phyloP scores from a whole-genome alignment of 2,329 filamentous ascomycete species.

The Metarhizium anisopliae region DNA sequence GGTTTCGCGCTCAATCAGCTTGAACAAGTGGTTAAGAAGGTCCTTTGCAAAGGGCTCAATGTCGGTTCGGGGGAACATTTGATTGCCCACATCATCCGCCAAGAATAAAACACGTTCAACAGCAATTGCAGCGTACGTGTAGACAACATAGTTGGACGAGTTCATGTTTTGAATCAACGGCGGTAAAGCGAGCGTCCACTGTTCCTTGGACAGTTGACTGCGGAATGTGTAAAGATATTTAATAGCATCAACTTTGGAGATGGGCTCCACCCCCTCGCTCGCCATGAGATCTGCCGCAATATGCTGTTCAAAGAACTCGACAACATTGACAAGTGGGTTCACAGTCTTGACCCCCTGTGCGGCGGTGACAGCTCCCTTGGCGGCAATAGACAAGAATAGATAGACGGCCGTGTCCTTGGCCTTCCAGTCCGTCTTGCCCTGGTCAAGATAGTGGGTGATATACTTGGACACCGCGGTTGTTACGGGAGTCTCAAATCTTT shows the following conservation, averaged over 20 bases:
- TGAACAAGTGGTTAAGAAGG: slow-evolving; percentile 81
- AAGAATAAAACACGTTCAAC: slow-evolving; percentile 90
- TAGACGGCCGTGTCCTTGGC: slow-evolving; percentile 98
- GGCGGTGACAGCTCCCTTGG: slow-evolving; percentile 79
- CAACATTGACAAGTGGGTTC: slow-evolving; percentile 78
- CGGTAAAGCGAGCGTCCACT: slow-evolving; percentile 85
- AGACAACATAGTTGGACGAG: slow-evolving; percentile 89
- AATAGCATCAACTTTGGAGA: slow-evolving; percentile 94
- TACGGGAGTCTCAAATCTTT: slow-evolving; percentile 78
- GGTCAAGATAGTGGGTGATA: slow-evolving; percentile 76
- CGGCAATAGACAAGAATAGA: slow-evolving; percentile 87
- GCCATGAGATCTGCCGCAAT: slow-evolving; percentile 80
- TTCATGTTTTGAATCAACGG: slow-evolving; percentile 85
- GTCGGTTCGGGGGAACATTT: slow-evolving; percentile 70
- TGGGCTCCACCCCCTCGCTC: slow-evolving; percentile 62
- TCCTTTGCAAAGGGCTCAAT: slow-evolving; percentile 79
- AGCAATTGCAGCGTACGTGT: slow-evolving; percentile 93
- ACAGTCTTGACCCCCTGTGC: slow-evolving; percentile 85
- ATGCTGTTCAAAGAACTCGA: slow-evolving; percentile 90
- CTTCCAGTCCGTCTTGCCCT: slow-evolving; percentile 81
- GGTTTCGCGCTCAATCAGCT: slow-evolving; percentile 75
- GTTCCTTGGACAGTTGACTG: slow-evolving; percentile 82
- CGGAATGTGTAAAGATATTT: slow-evolving; percentile 97
- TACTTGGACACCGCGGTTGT: slow-evolving; percentile 83
- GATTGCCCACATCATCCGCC: slow-evolving; percentile 62